Base-by-base conservation (phyloP, 495 filamentous ascomycete species). In the Trichodelitschia bisporula region DNA sequence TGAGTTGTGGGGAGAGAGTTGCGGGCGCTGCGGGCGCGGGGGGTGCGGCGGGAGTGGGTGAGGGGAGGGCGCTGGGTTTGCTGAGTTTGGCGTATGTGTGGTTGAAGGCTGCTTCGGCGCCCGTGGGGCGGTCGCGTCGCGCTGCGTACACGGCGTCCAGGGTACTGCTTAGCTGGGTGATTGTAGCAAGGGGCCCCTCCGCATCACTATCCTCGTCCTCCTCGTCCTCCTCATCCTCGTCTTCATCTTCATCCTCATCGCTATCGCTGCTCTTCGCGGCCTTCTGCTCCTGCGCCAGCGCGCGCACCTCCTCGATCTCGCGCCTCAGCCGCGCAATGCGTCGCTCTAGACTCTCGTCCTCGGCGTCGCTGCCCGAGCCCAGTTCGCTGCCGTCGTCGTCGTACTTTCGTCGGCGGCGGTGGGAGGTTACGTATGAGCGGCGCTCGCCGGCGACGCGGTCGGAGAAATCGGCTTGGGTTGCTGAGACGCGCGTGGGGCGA, bases 361-460 rank as follows among this genome's bases (percentile, higher is more conserved):
- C 69, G 16, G 49, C 31, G 26, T 41, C 48, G 23, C 43, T 46
- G 12, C 71, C 46, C 33, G 77, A 67, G 4, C 66, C 72, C 11
- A 71, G 52, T 30, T 74, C 68, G 17, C 36, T 33, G 1, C 43
- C 53, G 27, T 69, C 62, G 4, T 65, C 54, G 14, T 9, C 9
- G 5, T 59, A 48, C 41, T 61, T 59, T 25, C 67, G 61, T 30
- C 65, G 61, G 26, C 69, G 63, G 36, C 71, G 61, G 18, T 57
- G 67, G 10, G 72, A 74, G 19, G 66, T 71, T 40, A 64, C 67
- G 54, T 91, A 91, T 19, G 73, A 74, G 52, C 72, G 74, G 19
- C 80, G 62, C 44, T 84, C 86, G 21, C 59, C 57, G 16, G 58
- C 62, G 15, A 91, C 66, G 31, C 75, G 69, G 49, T 89, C 76